These are phyloP conservation scores for Trichopus zeylanicus DNA, from an alignment of 116 monocot genomes.

Conservation along the genomic window DNA sequence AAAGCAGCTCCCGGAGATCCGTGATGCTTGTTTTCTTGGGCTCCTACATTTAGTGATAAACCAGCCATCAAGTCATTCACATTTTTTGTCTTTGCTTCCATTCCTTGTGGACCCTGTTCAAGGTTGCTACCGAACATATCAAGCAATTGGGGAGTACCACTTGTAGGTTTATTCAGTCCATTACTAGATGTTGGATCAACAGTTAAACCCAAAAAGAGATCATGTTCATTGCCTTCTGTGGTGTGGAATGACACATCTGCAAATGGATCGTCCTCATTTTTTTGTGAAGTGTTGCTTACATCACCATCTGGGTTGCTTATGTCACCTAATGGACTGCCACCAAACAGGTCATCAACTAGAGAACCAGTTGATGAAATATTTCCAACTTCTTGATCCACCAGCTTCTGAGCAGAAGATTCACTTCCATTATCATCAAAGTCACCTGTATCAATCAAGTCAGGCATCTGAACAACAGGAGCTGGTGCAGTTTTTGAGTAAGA, in stretches of 20 bases:
- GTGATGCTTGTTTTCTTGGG: slow-evolving; percentile 22
- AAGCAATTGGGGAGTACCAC: slow-evolving; percentile 29
- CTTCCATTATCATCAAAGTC: slow-evolving; percentile 31
- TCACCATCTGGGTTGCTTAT: slow-evolving; percentile 20
- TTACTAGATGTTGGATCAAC: slow-evolving; percentile 29
- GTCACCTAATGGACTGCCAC: slow-evolving; percentile 20
- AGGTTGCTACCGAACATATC: slow-evolving; percentile 49
- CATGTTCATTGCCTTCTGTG: slow-evolving; percentile 39
- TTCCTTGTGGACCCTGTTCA: slow-evolving; percentile 13
- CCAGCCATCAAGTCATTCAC: slow-evolving; percentile 59
- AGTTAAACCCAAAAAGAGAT: slow-evolving; percentile 75
- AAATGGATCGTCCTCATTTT: slow-evolving; percentile 64
- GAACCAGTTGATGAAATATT: slow-evolving; percentile 26
- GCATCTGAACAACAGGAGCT: slow-evolving; percentile 45
- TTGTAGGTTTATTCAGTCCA: slow-evolving; percentile 6
- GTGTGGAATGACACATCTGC: slow-evolving; percentile 85
- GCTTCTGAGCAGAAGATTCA: slow-evolving; percentile 23
- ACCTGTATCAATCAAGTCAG: slow-evolving; percentile 88
- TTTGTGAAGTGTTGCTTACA: too few species aligned
- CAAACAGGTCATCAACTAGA: slow-evolving; percentile 74
- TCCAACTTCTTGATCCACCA: slow-evolving; percentile 14
- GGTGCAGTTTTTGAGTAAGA: slow-evolving; percentile 27
- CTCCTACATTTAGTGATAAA: slow-evolving; percentile 25
- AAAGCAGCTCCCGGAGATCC: slow-evolving; percentile 14
- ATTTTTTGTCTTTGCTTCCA: slow-evolving; percentile 10